Evolutionary conservation across 345 rosid species (phyloP).

Genomic region (Odontarrhena argentea): DNA sequence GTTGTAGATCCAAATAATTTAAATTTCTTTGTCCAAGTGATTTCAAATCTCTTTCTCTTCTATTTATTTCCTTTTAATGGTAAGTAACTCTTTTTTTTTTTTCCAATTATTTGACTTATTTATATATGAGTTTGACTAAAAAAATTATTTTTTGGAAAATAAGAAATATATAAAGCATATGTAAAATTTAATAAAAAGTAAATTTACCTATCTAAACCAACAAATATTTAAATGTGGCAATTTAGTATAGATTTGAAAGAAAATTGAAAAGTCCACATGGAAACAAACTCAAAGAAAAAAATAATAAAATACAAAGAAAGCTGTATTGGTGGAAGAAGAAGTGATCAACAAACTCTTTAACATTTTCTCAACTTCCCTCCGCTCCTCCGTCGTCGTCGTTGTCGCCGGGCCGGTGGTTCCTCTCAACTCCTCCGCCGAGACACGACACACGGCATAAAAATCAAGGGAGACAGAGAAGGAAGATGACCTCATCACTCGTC

Average conservation of each 20-base stretch:
- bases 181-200: no score
- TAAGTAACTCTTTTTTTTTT: no score
- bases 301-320: not conserved
- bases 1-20: no score
- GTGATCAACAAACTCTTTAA: conserved; percentile 36
- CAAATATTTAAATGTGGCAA: no score
- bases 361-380: not conserved
- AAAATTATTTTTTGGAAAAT: no score
- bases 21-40: no score
- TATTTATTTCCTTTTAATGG: no score
- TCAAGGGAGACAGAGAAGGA: conserved; percentile 15
- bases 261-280: conserved; percentile 31
- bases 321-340: conserved; percentile 26
- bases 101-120: no score
- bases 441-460: not conserved
- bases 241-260: not conserved
- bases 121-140: no score
- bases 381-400: conserved; percentile 21
- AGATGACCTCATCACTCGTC: conserved; percentile 19
- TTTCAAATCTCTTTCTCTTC: no score
- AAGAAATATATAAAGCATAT: no score
- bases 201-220: no score
- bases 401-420: conserved; percentile 28
- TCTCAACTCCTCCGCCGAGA: conserved; percentile 25
- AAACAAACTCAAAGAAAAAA: not conserved